Base-by-base conservation (phyloP, 495 filamentous ascomycete species). In the Penicillium macrosclerotiorum region DNA sequence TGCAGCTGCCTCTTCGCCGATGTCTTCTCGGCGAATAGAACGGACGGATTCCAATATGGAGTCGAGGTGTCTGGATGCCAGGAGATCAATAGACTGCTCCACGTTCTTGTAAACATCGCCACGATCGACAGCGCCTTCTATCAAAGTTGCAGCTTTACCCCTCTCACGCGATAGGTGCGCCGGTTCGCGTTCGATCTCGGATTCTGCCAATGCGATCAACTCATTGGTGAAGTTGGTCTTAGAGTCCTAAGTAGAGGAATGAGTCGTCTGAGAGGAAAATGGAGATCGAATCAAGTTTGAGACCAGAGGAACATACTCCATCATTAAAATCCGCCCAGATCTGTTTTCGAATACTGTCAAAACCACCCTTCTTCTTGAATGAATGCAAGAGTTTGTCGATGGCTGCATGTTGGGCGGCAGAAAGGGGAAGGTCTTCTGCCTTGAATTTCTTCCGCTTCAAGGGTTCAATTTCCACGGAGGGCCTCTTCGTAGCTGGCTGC, bases 351-450 rank as follows among this genome's bases (percentile, higher is more conserved):
- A 92, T 75, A n/a, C 68, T 73, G 63, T 96, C 90, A 54, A 91
- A 95, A 29, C 85, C 85, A 17, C 90, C 90, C 64, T 91, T 91
- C 69, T 95, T 95, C 67, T 93, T 93, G 64, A 90, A 91, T 5
- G 80, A 81, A 65, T 90, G 81, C 8, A 90, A 77, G 18, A 96
- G 72, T 44, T 76, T 74, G 42, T 95, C 89, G 44, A 96, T 90
- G 1, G 84, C 81, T 0, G 75, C 74, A 43, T 87, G 79, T 42
- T 90, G 87, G 23, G 80, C 76, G 14, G 81, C 78, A 19, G 83
- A 76, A 16, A 95, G 68, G 5, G 90, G 90, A 3, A 96, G 74
- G 43, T 95, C 90, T 2, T 88, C 87, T 12, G 85, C 79, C 68
- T 92, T 94, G 71, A 90, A 85, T 55, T 85, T 88, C 68, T 78